Conservation (phyloP, 371 early-diverging fungal genomes). For the Rhizopus microsporus region DNA sequence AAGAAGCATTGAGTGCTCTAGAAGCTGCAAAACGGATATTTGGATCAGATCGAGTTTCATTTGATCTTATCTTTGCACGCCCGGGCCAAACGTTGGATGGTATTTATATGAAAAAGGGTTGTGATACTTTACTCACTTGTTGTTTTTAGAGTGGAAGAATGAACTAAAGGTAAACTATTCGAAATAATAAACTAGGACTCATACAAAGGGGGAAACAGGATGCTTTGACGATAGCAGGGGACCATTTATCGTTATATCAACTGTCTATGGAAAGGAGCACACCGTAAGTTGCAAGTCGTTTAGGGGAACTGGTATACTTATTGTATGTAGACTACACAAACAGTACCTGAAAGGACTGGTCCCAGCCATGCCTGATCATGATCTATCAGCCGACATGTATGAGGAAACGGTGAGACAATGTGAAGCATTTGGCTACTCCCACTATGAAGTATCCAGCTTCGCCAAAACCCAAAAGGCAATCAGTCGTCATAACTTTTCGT, state of each 20-base stretch:
- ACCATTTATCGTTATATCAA: slow-evolving; percentile 83
- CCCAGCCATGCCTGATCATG: slow-evolving; percentile 47
- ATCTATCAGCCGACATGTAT: slow-evolving; percentile 74
- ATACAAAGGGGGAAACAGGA: slow-evolving; percentile 16
- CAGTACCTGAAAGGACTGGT: slow-evolving; percentile 43
- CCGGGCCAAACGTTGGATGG: slow-evolving; percentile 64
- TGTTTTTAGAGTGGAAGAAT: slow-evolving; percentile 52
- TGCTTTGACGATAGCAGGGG: slow-evolving; percentile 57
- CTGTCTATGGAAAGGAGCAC: slow-evolving; percentile 86
- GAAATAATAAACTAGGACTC: background rate
- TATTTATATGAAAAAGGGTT: slow-evolving; percentile 1
- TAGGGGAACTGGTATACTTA: background rate
- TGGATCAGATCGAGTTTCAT: slow-evolving; percentile 59
- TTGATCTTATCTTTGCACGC: slow-evolving; percentile 88
- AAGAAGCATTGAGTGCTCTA: slow-evolving; percentile 59
- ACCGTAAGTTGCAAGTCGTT: slow-evolving; percentile 39
- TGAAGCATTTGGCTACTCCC: slow-evolving; percentile 55
- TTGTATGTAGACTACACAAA: slow-evolving; percentile 52
- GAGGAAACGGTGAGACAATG: slow-evolving; percentile 61
- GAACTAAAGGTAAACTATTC: slow-evolving; percentile 56
- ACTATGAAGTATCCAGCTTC: slow-evolving; percentile 90
- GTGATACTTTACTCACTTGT: background rate
- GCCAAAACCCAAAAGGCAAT: slow-evolving; percentile 46
- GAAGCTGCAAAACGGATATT: slow-evolving; percentile 62
- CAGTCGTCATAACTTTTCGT: slow-evolving; percentile 76